These are phyloP conservation scores for Cudoniella acicularis DNA, from an alignment of 495 filamentous ascomycete species.

Conservation along the genomic window DNA sequence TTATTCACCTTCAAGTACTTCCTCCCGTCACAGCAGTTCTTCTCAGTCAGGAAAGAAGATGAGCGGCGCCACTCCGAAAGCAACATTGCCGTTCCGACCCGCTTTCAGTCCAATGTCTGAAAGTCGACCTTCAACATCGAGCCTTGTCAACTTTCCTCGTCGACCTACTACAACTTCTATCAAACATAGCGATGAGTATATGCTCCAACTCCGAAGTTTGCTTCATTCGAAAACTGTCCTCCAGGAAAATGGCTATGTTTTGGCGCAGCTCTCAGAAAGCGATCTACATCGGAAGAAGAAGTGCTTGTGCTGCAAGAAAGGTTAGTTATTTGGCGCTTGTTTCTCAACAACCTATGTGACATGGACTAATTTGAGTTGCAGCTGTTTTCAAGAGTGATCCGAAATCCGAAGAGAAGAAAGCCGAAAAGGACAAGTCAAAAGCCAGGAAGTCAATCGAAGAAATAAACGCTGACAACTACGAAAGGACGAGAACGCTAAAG, in stretches of 20 bases:
- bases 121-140: neutral
- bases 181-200: constrained; percentile 3
- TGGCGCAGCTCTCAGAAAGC: neutral
- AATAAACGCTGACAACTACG: neutral
- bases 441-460: neutral
- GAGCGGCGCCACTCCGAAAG: too few species aligned
- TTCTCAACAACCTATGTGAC: neutral
- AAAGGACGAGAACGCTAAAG: neutral
- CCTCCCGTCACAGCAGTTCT: too few species aligned
- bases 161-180: neutral
- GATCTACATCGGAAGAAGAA: constrained; percentile 2
- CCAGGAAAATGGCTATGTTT: neutral
- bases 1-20: too few species aligned
- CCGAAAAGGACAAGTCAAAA: neutral
- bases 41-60: too few species aligned
- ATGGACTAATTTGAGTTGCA: neutral
- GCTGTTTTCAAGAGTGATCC: neutral
- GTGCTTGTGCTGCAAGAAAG: neutral
- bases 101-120: neutral
- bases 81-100: too few species aligned
- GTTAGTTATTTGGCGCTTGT: neutral
- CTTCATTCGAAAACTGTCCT: neutral
- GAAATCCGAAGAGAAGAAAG: neutral
- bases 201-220: neutral
- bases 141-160: neutral